Evolutionary conservation across 139 green algal species (phyloP), one percentile per base, ranked within the genome.

Genomic region (Chlamydomonas sp.): DNA sequence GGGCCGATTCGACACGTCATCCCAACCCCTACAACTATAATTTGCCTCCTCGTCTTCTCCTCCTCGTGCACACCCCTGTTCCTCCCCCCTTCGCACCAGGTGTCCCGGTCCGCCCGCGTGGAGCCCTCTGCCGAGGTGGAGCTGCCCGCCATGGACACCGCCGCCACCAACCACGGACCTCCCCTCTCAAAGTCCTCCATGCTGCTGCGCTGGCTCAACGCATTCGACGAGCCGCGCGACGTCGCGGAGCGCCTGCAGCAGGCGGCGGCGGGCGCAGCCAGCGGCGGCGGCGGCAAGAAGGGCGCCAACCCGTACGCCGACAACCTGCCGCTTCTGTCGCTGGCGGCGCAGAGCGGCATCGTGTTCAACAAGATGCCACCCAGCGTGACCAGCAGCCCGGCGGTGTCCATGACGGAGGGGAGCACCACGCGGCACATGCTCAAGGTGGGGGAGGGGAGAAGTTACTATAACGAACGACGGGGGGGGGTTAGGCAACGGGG

Each of bases 331-430:
- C 62, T 87, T 61, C 73, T 87, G 61, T 81, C 72, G 16, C 83
- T 87, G 31, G 83, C 83, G 62, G 83, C 83, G 73, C 82, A 86
- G 49, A 59, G 5, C 1, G 83, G 83, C 15, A 87, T 87, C 62
- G 83, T 87, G 73, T 87, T n/a, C 31, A 81, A n/a, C 74, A 87
- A 87, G 83, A 87, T 87, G 83, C 83, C 83, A 31, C 31, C 72
- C 20, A 68, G 31, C 0, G 72, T 80, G 62, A 31, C 83, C 1
- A 75, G 62, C 5, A 73, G 62, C 9, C 83, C 83, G 6, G 83
- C 83, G n/a, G 83, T 87, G 31, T 87, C 83, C 7, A 31, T 81
- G 62, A 77, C 74, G 83, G 83, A 87, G 63, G 63, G 62, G 14
- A 76, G 62, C 6, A 63, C 1, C 63, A 9, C 77, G 18, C 61